Evolutionary conservation across 2,329 filamentous ascomycete genomes (phyloP).

Genomic region (Claviceps arundinis): DNA sequence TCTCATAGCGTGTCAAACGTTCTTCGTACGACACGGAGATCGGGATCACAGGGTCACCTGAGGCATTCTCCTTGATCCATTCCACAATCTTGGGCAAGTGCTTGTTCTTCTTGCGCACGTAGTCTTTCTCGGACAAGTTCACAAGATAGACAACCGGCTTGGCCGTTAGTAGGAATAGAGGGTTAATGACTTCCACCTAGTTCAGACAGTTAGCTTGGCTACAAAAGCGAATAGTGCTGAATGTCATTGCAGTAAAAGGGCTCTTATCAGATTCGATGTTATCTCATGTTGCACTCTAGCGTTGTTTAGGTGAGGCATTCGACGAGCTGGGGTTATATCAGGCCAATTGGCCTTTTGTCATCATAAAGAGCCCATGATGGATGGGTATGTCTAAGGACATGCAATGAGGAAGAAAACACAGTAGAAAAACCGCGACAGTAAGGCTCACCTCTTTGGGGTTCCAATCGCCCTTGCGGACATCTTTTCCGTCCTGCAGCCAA

Average conservation of each 20-base stretch:
- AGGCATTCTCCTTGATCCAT: conserved; percentile 86
- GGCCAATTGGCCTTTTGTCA: conserved; percentile 95
- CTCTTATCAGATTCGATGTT: conserved; percentile 55
- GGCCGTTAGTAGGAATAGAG: conserved; percentile 83
- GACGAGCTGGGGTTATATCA: conserved; percentile 99
- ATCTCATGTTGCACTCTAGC: conserved; percentile 78
- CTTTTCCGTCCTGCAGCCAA: conserved; percentile 76
- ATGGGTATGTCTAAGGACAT: conserved; percentile 3
- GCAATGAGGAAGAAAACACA: conserved; percentile 11
- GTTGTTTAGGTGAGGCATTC: conserved; percentile 68
- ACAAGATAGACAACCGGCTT: conserved; percentile 96
- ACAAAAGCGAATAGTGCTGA: conserved; percentile 1
- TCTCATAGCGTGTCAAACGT: conserved; percentile 68
- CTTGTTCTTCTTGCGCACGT: conserved; percentile 99
- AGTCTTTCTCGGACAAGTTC: conserved; percentile 95
- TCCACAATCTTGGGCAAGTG: conserved; percentile 84
- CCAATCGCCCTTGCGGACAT: conserved; percentile 87
- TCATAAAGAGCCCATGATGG: conserved; percentile 46
- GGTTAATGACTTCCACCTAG: conserved; percentile 95
- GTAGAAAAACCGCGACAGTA: conserved; percentile 9
- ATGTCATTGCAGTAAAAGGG: conserved; percentile 4
- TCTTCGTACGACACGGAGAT: conserved; percentile 91
- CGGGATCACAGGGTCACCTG: conserved; percentile 81
- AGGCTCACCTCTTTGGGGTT: conserved; percentile 78
- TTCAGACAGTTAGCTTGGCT: conserved; percentile 11